A percentile compares a stretch with the other conserved stretches of the same genome.
These are phyloP conservation scores for Aureobasidium musti DNA, from an alignment of 2,329 filamentous ascomycete genomes.

Conservation along the genomic window DNA sequence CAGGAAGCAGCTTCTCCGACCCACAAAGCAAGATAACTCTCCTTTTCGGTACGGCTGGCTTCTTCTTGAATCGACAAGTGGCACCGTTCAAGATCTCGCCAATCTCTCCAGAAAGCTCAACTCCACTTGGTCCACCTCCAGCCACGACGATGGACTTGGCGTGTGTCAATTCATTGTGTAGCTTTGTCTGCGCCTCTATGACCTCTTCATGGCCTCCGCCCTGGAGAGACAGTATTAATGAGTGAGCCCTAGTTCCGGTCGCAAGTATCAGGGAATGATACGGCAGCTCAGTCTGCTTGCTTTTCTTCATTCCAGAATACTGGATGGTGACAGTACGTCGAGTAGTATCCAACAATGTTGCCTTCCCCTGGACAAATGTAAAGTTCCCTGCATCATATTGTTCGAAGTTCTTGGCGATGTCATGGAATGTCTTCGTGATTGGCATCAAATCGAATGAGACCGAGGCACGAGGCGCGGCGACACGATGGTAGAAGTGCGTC, in stretches of 20 bases:
- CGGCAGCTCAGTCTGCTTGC: slow-evolving; percentile 34
- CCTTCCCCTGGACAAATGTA: slow-evolving; percentile 55
- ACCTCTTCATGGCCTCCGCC: slow-evolving; percentile 41
- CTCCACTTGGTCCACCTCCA: slow-evolving; percentile 44
- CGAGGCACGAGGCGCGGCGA: slow-evolving; percentile 57
- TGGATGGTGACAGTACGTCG: slow-evolving; percentile 45
- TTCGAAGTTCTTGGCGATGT: slow-evolving; percentile 54
- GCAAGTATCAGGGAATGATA: slow-evolving; percentile 61
- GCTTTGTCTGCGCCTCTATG: slow-evolving; percentile 38
- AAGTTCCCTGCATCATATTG: slow-evolving; percentile 52
- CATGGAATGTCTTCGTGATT: slow-evolving; percentile 52
- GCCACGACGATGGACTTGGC: slow-evolving; percentile 42
- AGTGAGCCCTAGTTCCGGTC: slow-evolving; percentile 54
- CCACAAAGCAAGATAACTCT: slow-evolving; percentile 52
- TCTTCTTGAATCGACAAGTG: slow-evolving; percentile 44
- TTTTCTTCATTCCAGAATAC: slow-evolving; percentile 41
- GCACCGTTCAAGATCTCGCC: slow-evolving; percentile 43
- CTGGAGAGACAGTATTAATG: slow-evolving; percentile 49
- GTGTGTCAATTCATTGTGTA: slow-evolving; percentile 40
- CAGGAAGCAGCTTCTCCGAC: slow-evolving; percentile 45
- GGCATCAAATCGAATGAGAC: slow-evolving; percentile 52
- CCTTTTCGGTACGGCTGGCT: slow-evolving; percentile 43
- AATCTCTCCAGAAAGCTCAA: slow-evolving; percentile 45
- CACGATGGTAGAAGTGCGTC: slow-evolving; percentile 55
- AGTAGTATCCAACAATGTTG: slow-evolving; percentile 50